Percentiles rank a stretch among this genome's conserved stretches.
phyloP scores from a whole-genome alignment of 352 stramenopile genomes.

The Phytophthora ramorum region DNA sequence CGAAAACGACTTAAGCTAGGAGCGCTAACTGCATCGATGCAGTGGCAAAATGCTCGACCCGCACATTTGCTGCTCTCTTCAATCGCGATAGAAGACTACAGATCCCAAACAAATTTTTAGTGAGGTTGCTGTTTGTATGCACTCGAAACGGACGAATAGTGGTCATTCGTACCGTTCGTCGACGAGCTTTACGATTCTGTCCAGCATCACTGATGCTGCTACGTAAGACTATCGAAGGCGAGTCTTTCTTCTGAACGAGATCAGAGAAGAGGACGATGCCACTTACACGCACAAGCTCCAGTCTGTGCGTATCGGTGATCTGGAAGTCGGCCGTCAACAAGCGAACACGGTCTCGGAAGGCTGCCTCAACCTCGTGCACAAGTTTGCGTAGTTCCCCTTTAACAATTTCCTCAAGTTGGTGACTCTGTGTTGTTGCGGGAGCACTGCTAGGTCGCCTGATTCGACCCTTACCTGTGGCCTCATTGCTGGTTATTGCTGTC shows the following conservation, averaged over 20 bases:
- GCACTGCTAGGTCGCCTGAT: slow-evolving; percentile 27
- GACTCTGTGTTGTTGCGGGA: slow-evolving; percentile 23
- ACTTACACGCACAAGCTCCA: slow-evolving; percentile 65
- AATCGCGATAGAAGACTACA: slow-evolving; percentile 21
- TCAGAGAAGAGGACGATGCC: slow-evolving; percentile 67
- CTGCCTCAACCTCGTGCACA: slow-evolving; percentile 52
- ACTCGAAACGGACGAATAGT: not conserved
- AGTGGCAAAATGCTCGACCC: slow-evolving; percentile 58
- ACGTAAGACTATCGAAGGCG: not conserved
- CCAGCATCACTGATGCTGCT: not conserved
- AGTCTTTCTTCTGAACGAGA: slow-evolving; percentile 35
- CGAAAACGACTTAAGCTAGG: slow-evolving; percentile 21
- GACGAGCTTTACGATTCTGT: slow-evolving; percentile 1
- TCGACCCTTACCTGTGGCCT: not conserved
- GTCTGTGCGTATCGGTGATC: slow-evolving; percentile 56
- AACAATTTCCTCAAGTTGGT: slow-evolving; percentile 55
- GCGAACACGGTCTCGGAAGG: slow-evolving; percentile 48
- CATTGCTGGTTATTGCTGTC: slow-evolving; percentile 7
- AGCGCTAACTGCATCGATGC: slow-evolving; percentile 28
- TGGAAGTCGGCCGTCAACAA: slow-evolving; percentile 66
- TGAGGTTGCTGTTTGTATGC: not conserved
- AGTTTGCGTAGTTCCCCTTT: slow-evolving; percentile 53
- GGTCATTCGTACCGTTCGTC: slow-evolving; percentile 16
- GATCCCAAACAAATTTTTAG: not conserved
- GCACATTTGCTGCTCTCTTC: slow-evolving; percentile 42